Conservation (phyloP, 192 early-diverging fungal species). For the Phlyctochytrium bullatum region DNA sequence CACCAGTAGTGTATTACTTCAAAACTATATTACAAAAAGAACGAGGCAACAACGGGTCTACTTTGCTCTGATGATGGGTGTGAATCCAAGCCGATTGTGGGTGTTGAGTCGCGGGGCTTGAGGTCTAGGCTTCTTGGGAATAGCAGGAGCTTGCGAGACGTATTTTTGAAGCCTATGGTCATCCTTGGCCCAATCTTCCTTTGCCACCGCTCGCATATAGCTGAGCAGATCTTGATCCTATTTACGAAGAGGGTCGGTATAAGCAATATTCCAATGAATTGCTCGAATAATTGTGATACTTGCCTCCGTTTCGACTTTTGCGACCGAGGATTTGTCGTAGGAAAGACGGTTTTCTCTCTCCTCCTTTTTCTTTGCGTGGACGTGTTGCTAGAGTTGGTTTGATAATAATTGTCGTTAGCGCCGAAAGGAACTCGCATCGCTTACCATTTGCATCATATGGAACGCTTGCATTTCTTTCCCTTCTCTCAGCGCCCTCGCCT, state of each 20-base stretch:
- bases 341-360: not conserved
- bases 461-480: not conserved
- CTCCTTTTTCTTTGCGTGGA: not conserved
- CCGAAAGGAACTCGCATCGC: not conserved
- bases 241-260: not conserved
- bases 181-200: not conserved
- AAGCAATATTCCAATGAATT: not conserved
- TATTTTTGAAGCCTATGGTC: not conserved
- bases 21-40: not conserved
- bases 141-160: not conserved
- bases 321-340: not conserved
- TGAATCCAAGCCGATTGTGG: conserved; percentile 18
- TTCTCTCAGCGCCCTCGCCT: not conserved
- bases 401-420: not conserved
- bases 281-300: not conserved
- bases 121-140: not conserved
- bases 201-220: not conserved
- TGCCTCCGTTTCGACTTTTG: not conserved
- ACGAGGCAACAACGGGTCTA: conserved; percentile 1
- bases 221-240: not conserved
- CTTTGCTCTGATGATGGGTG: conserved; percentile 35
- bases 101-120: not conserved
- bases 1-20: too few species aligned
- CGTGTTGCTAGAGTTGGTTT: not conserved
- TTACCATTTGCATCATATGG: not conserved